Percentiles rank a stretch among this genome's conserved stretches.
Evolutionary conservation across 2,329 filamentous ascomycete species (phyloP).

Genomic region (Aspergillus quadricinctus): DNA sequence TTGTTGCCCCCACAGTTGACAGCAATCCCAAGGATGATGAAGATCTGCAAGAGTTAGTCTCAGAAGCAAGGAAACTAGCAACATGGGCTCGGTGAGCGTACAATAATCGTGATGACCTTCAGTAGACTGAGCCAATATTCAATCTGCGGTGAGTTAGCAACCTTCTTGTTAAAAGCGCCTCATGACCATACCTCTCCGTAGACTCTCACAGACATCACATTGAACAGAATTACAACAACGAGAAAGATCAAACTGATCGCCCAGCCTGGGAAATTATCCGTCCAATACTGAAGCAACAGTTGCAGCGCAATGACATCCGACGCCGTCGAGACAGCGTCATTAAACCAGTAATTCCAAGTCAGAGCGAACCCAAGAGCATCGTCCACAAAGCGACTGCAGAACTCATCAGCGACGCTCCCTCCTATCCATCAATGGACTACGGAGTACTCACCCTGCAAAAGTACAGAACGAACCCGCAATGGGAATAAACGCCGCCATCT

Average conservation of each 20-base stretch:
- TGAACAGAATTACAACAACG: constrained; percentile 50
- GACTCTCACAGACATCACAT: constrained; percentile 50
- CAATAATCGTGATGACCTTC: constrained; percentile 40
- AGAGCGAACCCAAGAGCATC: constrained; percentile 42
- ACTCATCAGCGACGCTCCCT: not conserved
- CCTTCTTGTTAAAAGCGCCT: not conserved
- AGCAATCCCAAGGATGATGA: constrained; percentile 60
- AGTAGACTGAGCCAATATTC: constrained; percentile 41
- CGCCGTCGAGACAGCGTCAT: constrained; percentile 59
- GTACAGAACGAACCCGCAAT: constrained; percentile 54
- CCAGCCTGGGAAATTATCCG: constrained; percentile 59
- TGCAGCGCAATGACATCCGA: constrained; percentile 58
- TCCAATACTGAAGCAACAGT: constrained; percentile 59
- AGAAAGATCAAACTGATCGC: constrained; percentile 60
- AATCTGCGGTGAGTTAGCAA: constrained; percentile 19
- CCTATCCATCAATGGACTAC: constrained; percentile 8
- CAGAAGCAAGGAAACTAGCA: constrained; percentile 33
- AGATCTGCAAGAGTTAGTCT: constrained; percentile 36
- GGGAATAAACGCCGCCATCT: constrained; percentile 57
- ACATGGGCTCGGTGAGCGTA: constrained; percentile 18
- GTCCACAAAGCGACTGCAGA: constrained; percentile 39
- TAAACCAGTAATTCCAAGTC: constrained; percentile 56
- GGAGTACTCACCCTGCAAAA: constrained; percentile 51
- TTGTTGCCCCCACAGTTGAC: constrained; percentile 57
- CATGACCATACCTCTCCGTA: constrained; percentile 48